Evolutionary conservation across 148 eudicot species (phyloP), one percentile per base, ranked within the genome.

Genomic region (Nepenthes mirabilis): DNA sequence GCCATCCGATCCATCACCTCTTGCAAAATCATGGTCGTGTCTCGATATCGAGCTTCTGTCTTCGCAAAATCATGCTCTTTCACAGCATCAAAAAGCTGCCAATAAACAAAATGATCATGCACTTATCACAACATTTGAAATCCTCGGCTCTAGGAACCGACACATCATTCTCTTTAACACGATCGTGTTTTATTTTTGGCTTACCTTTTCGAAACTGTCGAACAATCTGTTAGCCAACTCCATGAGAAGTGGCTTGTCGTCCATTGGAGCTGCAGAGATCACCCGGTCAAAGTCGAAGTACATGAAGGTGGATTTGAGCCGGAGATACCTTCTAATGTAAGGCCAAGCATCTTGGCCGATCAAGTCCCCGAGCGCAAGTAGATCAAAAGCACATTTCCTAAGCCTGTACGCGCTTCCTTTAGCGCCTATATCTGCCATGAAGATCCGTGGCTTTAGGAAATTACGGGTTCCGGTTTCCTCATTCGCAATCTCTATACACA

Each of bases 381-480:
- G 84, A 78, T 91, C 95, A 58, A 91, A 91, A 2, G 95, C 93
- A 61, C 76, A 83, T 59, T 74, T 81, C 32, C 57, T 76, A 2
- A 91, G 64, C 74, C 95, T 85, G 11, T 63, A 66, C 58, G 67
- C 66, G 40, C 93, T 79, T 48, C 87, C 85, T 47, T 75, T 55
- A 0, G 69, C 23, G 23, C 97, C 95, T 1, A 84, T 81, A 67
- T 87, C 72, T 2, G 97, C 91, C 10, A 87, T 85, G 76, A 68
- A 87, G 9, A 84, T 37, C 5, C 85, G 80, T 6, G 58, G 70
- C 81, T 79, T 87, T 36, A 87, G 74, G 63, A 91, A 91, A 2
- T 91, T 65, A 43, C 97, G 82, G 10, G 90, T 87, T 53, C 95
- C 95, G 2, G 95, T 91, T 56, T 87, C 85, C 59, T 82, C 82